Evolutionary conservation across 2,329 filamentous ascomycete genomes (phyloP), one percentile per base, ranked within the genome.

Genomic region (Trichoderma sp.): DNA sequence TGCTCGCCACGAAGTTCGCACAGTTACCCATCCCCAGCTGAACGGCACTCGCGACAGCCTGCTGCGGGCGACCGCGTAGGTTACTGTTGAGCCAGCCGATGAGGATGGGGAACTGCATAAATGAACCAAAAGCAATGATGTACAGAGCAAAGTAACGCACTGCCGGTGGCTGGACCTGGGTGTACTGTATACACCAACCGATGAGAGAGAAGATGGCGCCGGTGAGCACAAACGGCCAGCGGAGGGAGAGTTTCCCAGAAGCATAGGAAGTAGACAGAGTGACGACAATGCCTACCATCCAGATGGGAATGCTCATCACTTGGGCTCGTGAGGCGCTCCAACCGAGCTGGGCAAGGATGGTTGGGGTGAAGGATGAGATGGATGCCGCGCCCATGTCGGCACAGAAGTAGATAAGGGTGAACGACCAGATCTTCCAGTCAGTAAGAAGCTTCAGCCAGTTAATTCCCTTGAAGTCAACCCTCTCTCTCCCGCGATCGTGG

Each of bases 11-110:
- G 8, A 64, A 64, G 11, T 64, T 64, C 9, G 61, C 61, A 14
- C 61, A 64, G 6, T 64, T 64, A 6, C 61, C 61, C 15, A 64
- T 64, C 6, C 61, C 61, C 9, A 64, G 36, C 36, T 64, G 61
- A 51, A 64, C 61, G 21, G 61, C 61, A 18, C 61, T 64, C 18
- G 61, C 61, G 21, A 64, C 28, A 2, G 61, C 61, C 61, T 64
- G 61, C 61, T 64, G 61, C 3, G 61, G 61, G 18, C 61, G 61
- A 21, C 61, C 61, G 11, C 61, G 61, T 21, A 64, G 36, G 26
- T 64, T 64, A 26, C 61, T 64, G 36, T 47, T 64, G 15, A 64
- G 61, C 61, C 61, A 64, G 26, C 61, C 61, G 61, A 64, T 64
- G 18, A 64, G 39, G 15, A 64, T 64, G 18, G 61, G 61, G 3